A percentile compares a stretch with the other conserved stretches of the same genome.
phyloP scores from a whole-genome alignment of 2,329 filamentous ascomycete genomes.

The Epichloe uncinata region DNA sequence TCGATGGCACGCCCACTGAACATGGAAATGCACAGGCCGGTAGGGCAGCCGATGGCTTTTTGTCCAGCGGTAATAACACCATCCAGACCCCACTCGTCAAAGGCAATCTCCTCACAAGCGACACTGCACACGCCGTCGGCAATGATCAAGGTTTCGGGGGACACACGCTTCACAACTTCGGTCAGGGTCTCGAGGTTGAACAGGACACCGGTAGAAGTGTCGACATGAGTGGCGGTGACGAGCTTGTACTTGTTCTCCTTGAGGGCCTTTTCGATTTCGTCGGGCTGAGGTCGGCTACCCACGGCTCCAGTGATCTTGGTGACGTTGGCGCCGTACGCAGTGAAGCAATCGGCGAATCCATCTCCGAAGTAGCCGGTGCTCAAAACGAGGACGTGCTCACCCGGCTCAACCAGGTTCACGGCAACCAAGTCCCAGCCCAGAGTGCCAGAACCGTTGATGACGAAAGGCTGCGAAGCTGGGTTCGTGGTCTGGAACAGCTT shows the following conservation, averaged over 20 bases:
- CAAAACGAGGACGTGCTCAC: constrained; percentile 82
- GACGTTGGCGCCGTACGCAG: constrained; percentile 78
- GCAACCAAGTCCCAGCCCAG: constrained; percentile 94
- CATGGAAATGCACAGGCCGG: constrained; percentile 88
- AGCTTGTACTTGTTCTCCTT: constrained; percentile 88
- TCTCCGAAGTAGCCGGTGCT: constrained; percentile 97
- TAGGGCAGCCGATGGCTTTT: constrained; percentile 92
- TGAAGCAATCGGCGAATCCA: constrained; percentile 83
- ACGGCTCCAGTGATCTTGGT: constrained; percentile 85
- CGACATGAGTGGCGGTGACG: constrained; percentile 89
- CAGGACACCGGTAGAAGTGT: constrained; percentile 91
- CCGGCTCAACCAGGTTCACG: constrained; percentile 81
- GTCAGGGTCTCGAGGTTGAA: constrained; percentile 79
- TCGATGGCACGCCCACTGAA: constrained; percentile 81
- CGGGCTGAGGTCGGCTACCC: constrained; percentile 72
- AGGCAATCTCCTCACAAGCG: constrained; percentile 87
- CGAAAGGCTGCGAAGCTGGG: constrained; percentile 72
- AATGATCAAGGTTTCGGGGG: constrained; percentile 79
- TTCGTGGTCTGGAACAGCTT: constrained; percentile 89
- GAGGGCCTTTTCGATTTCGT: constrained; percentile 78
- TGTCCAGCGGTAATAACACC: constrained; percentile 89
- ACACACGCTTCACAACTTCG: constrained; percentile 72
- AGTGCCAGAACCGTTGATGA: constrained; percentile 89
- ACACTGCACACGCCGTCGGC: constrained; percentile 97
- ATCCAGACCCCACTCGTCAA: constrained; percentile 90